Percentiles rank a stretch among this genome's conserved stretches.
Conservation (phyloP, 495 filamentous ascomycete species). For the Hypoxylon perforatum region DNA sequence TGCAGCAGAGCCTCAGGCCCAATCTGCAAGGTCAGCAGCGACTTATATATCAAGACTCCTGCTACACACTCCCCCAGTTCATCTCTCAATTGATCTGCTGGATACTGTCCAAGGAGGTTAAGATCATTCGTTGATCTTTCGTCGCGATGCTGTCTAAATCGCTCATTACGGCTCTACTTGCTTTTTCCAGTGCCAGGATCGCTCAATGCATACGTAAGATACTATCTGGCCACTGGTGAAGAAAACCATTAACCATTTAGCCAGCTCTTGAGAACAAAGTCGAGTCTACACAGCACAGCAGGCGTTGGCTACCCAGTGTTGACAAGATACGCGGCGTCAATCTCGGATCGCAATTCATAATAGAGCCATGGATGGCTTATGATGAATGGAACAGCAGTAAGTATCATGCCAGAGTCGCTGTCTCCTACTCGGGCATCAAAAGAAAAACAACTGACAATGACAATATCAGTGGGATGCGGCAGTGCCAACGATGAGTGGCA, state of each 20-base stretch:
- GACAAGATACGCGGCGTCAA: conserved; percentile 71
- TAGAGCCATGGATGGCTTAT: conserved; percentile 69
- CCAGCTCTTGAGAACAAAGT: conserved; percentile 15
- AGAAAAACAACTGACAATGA: background rate
- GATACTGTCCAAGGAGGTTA: background rate
- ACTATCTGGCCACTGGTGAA: background rate
- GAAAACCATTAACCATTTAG: background rate
- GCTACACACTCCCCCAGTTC: too few species aligned
- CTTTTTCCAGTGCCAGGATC: background rate
- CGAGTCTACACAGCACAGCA: conserved; percentile 9
- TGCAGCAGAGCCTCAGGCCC: conserved; percentile 19
- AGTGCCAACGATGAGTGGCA: conserved; percentile 64
- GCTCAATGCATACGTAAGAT: conserved; percentile 11
- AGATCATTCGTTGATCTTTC: background rate
- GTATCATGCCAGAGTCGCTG: too few species aligned
- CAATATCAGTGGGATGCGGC: conserved; percentile 63
- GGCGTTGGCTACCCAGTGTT: conserved; percentile 48
- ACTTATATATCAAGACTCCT: too few species aligned
- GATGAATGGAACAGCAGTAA: conserved; percentile 56
- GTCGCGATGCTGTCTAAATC: conserved; percentile 21
- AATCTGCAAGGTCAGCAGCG: too few species aligned
- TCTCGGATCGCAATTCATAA: conserved; percentile 67
- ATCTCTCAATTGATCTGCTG: background rate
- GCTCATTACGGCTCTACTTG: conserved; percentile 4
- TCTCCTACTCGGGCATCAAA: background rate